Base-by-base conservation (phyloP, 768 basidiomycete genomes). In the Tylopilus sp. region DNA sequence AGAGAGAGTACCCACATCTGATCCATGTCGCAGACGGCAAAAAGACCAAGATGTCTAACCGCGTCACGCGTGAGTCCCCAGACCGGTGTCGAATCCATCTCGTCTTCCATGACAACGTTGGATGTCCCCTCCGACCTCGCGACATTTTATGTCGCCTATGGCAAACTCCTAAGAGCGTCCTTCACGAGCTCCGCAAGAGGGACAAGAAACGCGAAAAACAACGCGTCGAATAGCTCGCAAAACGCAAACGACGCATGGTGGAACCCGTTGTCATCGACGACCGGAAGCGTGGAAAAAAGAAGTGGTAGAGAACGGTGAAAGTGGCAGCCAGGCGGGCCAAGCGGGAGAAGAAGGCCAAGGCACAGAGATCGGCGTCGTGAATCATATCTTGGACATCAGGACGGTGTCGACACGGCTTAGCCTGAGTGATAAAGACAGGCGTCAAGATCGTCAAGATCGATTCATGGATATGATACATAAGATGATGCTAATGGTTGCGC, bases 181-280 rank as follows among this genome's bases (percentile, higher is more conserved):
- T 86, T 95, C 79, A 76, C 82, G 6, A 80, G 42, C 82, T 97
- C 52, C 85, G 92, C 16, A 96, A 96, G 70, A 84, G 94, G 17
- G 94, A 98, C 77, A 96, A 92, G 74, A 96, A 94, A 71, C 84
- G 87, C 43, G 94, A 96, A 67, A 95, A 92, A 71, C 74, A 77
- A 19, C 82, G 84, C 25, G 75, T 83, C 1, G 94, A 97, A 61
- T 76, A 84, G 52, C 66, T 78, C 13, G 76, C 82, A 6, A 80
- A 79, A 58, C 81, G 86, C 59, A 89, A 88, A 69, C 86, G 85
- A 66, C 83, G 82, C 57, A 79, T 95, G 72, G 80, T 79, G 12
- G 85, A 87, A 56, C 81, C 82, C 12, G 77, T 94, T 17, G 70
- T 76, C n/a, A 64, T 94, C 17, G 77, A 80, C 31, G 89, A 88